Evolutionary conservation across 768 basidiomycete species (phyloP).

Genomic region (Tephrocybe sp.): DNA sequence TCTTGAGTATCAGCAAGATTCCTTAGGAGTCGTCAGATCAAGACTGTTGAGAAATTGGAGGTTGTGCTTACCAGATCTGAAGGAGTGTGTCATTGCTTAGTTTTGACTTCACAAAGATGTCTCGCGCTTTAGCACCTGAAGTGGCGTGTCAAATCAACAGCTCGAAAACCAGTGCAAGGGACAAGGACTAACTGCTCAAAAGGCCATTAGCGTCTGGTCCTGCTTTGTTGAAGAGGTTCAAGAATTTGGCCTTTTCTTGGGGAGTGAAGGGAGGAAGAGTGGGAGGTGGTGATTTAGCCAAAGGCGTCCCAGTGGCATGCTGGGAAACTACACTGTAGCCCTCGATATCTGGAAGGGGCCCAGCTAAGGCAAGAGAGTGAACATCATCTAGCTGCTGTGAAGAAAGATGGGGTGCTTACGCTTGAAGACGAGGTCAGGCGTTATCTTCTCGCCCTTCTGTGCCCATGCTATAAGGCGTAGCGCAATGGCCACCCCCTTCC

Average conservation of each 20-base stretch:
- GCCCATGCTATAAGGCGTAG: constrained; percentile 92
- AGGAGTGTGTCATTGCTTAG: constrained; percentile 83
- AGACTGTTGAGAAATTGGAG: neutral
- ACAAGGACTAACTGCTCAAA: constrained; percentile 60
- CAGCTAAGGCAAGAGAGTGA: constrained; percentile 50
- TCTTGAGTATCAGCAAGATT: constrained; percentile 93
- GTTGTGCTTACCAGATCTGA: constrained; percentile 77
- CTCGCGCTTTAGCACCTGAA: constrained; percentile 81
- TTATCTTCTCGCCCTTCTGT: constrained; percentile 77
- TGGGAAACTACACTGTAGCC: constrained; percentile 57
- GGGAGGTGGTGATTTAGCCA: constrained; percentile 62
- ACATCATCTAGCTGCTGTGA: constrained; percentile 11
- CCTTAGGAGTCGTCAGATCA: constrained; percentile 43
- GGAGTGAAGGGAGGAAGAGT: constrained; percentile 66
- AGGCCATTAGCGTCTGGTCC: constrained; percentile 70
- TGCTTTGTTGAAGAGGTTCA: constrained; percentile 68
- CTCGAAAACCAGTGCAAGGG: neutral
- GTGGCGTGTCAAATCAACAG: neutral
- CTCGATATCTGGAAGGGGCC: constrained; percentile 78
- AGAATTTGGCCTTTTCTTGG: constrained; percentile 84
- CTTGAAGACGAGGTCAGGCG: constrained; percentile 60
- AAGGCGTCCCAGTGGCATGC: constrained; percentile 57
- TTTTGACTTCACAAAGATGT: constrained; percentile 89
- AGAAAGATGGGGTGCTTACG: constrained; percentile 46
- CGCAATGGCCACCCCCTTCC: constrained; percentile 83